phyloP scores from a whole-genome alignment of 2,329 filamentous ascomycete genomes.

The Aspergillus sp. region DNA sequence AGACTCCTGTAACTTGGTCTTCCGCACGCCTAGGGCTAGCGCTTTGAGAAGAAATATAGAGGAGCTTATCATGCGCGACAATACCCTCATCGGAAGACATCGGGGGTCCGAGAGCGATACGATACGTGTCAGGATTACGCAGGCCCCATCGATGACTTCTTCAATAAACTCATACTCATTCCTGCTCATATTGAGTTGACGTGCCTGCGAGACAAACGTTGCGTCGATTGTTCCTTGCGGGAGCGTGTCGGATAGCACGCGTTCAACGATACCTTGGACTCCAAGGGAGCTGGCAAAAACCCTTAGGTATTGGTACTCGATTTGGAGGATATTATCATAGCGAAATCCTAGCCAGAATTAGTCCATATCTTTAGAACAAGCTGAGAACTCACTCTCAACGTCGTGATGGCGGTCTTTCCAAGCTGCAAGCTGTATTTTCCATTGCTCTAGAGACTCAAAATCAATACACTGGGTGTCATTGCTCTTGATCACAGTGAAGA shows the following conservation, averaged over 20 bases:
- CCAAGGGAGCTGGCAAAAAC: conserved; percentile 40
- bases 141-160: conserved; percentile 50
- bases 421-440: conserved; percentile 8
- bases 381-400: neutral
- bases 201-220: conserved; percentile 5
- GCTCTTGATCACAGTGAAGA: neutral
- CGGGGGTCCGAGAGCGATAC: conserved; percentile 42
- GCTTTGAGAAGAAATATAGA: conserved; percentile 52
- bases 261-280: conserved; percentile 49
- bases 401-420: conserved; percentile 10
- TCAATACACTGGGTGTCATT: neutral
- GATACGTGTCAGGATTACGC: conserved; percentile 43
- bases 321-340: conserved; percentile 43
- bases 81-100: conserved; percentile 49
- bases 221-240: conserved; percentile 31
- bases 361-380: neutral
- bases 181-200: conserved; percentile 10
- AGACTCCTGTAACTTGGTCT: conserved; percentile 1
- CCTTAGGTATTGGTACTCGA: conserved; percentile 45
- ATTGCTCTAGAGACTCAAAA: conserved; percentile 9
- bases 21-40: conserved; percentile 37
- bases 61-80: conserved; percentile 50
- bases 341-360: neutral
- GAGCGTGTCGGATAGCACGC: neutral
- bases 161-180: conserved; percentile 49